phyloP scores from a whole-genome alignment of 2,329 filamentous ascomycete species.

The Juglanconis oblonga region DNA sequence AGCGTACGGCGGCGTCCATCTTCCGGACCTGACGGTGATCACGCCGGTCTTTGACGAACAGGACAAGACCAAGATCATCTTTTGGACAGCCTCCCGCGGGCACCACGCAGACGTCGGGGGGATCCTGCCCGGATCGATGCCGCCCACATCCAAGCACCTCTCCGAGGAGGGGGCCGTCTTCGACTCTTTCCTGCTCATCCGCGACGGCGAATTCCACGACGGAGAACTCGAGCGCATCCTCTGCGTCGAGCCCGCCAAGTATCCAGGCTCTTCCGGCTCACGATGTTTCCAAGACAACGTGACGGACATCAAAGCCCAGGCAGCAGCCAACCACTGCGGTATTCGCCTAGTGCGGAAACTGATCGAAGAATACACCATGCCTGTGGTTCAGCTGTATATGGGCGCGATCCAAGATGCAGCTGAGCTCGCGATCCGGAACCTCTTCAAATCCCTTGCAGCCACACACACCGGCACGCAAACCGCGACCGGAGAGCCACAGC shows the following conservation, averaged over 20 bases:
- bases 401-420: constrained; percentile 38
- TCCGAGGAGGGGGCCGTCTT: constrained; percentile 43
- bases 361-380: constrained; percentile 31
- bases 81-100: constrained; percentile 36
- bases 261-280: constrained; percentile 32
- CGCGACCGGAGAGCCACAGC: too few species aligned
- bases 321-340: constrained; percentile 40
- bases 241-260: constrained; percentile 1
- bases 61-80: constrained; percentile 25
- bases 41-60: constrained; percentile 33
- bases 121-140: constrained; percentile 55
- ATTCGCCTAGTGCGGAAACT: constrained; percentile 30
- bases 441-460: constrained; percentile 31
- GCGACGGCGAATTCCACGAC: constrained; percentile 32
- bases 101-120: constrained; percentile 44
- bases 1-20: constrained; percentile 32
- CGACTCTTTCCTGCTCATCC: constrained; percentile 34
- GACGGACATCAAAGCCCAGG: constrained; percentile 40
- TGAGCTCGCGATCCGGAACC: constrained; percentile 32
- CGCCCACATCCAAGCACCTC: constrained; percentile 28
- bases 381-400: constrained; percentile 36
- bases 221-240: constrained; percentile 21
- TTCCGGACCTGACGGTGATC: constrained; percentile 39
- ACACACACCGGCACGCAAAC: constrained; percentile 26
- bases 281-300: constrained; percentile 39